These are phyloP conservation scores for Closterium sp. DNA, from an alignment of 139 green algal species.

Conservation along the genomic window DNA sequence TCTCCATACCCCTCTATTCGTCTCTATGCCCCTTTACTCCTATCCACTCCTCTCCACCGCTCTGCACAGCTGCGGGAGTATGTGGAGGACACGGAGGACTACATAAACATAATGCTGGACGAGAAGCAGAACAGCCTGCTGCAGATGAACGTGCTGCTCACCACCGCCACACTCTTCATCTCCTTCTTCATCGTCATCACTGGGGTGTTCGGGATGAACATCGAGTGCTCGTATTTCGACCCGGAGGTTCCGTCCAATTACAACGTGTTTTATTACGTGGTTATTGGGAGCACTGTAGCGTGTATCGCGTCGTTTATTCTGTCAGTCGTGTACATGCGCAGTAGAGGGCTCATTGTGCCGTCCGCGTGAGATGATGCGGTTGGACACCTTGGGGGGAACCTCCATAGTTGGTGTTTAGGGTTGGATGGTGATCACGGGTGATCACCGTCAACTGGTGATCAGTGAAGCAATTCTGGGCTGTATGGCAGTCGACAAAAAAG, in stretches of 20 bases:
- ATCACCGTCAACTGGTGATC: too few relatives aligned
- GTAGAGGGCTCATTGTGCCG: neutral
- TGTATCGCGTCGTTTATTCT: neutral
- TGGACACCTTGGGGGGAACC: neutral
- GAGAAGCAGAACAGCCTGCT: constrained; percentile 62
- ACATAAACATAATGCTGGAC: constrained; percentile 95
- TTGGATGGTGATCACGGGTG: too few relatives aligned
- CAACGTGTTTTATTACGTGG: constrained; percentile 24
- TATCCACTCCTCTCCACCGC: too few relatives aligned
- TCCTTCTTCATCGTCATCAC: constrained; percentile 66
- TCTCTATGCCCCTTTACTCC: too few relatives aligned
- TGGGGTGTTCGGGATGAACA: constrained; percentile 92
- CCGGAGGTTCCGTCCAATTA: neutral
- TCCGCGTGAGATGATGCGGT: neutral
- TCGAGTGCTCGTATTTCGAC: constrained; percentile 51
- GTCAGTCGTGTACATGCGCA: neutral
- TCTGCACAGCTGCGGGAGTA: constrained; percentile 79
- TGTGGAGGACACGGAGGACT: constrained; percentile 95
- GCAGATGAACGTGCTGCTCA: constrained; percentile 82
- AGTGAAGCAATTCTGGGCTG: too few relatives aligned
- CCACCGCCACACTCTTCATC: constrained; percentile 72
- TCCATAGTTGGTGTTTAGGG: too few relatives aligned
- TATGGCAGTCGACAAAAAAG: too few relatives aligned
- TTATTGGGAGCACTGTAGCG: neutral
- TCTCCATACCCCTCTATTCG: too few relatives aligned